A percentile compares a stretch with the other conserved stretches of the same genome.
These are phyloP conservation scores for Pyrrhoderma noxium DNA, from an alignment of 1,284 basidiomycete genomes.

Conservation along the genomic window DNA sequence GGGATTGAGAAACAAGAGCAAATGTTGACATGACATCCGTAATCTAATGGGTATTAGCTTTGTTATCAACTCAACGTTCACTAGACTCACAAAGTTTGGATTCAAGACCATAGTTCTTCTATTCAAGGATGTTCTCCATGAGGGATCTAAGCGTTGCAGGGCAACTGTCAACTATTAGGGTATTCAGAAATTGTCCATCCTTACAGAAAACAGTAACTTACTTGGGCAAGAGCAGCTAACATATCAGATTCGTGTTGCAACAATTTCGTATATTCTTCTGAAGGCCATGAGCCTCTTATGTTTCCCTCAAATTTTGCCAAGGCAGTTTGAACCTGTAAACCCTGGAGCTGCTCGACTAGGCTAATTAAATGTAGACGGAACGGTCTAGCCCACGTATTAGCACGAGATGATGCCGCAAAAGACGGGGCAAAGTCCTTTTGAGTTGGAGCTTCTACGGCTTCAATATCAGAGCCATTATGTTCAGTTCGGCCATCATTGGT, in stretches of 20 bases:
- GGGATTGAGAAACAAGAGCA: slow-evolving; percentile 38
- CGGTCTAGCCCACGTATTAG: slow-evolving; percentile 27
- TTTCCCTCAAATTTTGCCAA: slow-evolving; percentile 42
- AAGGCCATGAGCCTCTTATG: slow-evolving; percentile 45
- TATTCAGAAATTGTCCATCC: slow-evolving; percentile 2
- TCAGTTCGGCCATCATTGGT: slow-evolving; percentile 9
- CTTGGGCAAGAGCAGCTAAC: slow-evolving; percentile 35
- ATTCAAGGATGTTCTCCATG: slow-evolving; percentile 32
- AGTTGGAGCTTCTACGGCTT: slow-evolving; percentile 24
- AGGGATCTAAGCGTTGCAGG: slow-evolving; percentile 33
- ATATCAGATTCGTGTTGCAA: slow-evolving; percentile 37
- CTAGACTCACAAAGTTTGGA: slow-evolving; percentile 36
- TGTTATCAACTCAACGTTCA: not conserved
- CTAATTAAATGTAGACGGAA: slow-evolving; percentile 20
- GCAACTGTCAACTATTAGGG: slow-evolving; percentile 34
- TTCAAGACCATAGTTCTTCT: slow-evolving; percentile 40
- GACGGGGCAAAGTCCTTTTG: slow-evolving; percentile 15
- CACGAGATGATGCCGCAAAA: slow-evolving; percentile 32
- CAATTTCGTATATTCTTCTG: slow-evolving; percentile 38
- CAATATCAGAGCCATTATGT: slow-evolving; percentile 28
- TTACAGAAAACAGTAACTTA: slow-evolving; percentile 18
- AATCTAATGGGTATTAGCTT: slow-evolving; percentile 27
- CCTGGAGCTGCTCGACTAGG: slow-evolving; percentile 32
- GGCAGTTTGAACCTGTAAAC: slow-evolving; percentile 31
- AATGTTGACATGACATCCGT: slow-evolving; percentile 40